These are phyloP conservation scores for Stentor roeselii DNA, from an alignment of 73 alveolate species.

Conservation along the genomic window DNA sequence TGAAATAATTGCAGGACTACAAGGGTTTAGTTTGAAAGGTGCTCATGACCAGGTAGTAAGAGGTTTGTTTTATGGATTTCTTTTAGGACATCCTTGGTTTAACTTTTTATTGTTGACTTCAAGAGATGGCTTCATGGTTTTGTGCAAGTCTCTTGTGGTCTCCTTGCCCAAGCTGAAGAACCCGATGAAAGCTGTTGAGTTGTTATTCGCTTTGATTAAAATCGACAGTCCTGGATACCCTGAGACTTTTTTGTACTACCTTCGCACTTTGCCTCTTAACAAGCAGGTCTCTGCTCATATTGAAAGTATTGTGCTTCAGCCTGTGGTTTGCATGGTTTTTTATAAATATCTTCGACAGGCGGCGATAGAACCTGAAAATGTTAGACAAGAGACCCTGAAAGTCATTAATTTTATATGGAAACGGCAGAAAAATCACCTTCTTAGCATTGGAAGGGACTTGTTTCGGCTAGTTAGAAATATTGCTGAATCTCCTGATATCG, in stretches of 20 bases:
- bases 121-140: not conserved
- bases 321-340: not conserved
- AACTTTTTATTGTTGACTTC: not conserved
- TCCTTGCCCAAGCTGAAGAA: not conserved
- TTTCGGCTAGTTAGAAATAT: not conserved
- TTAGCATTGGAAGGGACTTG: slow-evolving; percentile 13
- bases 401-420: not conserved
- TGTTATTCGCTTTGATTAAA: not conserved
- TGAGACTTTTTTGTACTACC: not conserved
- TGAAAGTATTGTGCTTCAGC: not conserved
- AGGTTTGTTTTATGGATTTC: slow-evolving; percentile 10
- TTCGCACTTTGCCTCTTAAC: not conserved
- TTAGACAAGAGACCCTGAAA: not conserved
- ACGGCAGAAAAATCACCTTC: not conserved
- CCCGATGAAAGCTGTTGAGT: not conserved
- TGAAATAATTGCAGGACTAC: not conserved
- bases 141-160: not conserved
- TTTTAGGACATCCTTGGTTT: not conserved
- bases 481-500: not conserved
- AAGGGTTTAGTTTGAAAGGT: not conserved
- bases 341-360: not conserved
- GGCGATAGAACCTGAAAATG: not conserved
- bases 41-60: not conserved
- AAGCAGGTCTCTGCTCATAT: not conserved
- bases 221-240: slow-evolving; percentile 1